Conservation (phyloP, 2,329 filamentous ascomycete genomes). For the Neofusicoccum ribis region DNA sequence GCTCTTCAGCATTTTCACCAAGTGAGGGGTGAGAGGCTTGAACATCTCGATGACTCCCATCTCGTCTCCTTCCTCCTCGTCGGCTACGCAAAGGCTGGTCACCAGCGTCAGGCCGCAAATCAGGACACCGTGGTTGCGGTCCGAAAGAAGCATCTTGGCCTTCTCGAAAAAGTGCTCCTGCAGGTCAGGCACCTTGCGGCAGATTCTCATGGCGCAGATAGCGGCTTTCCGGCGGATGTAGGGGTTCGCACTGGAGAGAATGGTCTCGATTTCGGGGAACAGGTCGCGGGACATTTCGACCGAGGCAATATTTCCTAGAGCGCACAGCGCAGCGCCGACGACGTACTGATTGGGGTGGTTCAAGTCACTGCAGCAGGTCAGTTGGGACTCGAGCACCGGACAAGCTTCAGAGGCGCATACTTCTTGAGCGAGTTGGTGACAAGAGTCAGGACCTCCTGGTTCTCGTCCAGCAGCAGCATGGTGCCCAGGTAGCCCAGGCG, state of each 20-base stretch:
- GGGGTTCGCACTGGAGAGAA: slow-evolving; percentile 92
- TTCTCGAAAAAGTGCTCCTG: slow-evolving; percentile 98
- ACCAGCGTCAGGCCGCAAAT: slow-evolving; percentile 90
- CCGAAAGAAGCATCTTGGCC: slow-evolving; percentile 80
- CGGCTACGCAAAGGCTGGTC: slow-evolving; percentile 88
- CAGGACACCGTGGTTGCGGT: slow-evolving; percentile 93
- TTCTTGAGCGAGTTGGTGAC: slow-evolving; percentile 98
- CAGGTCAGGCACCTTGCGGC: slow-evolving; percentile 93
- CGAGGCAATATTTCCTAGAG: slow-evolving; percentile 95
- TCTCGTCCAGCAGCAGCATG: slow-evolving; percentile 94
- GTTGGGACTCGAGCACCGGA: slow-evolving; percentile 21
- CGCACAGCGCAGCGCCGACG: slow-evolving; percentile 92
- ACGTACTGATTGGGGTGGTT: slow-evolving; percentile 98
- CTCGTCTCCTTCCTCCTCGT: slow-evolving; percentile 89
- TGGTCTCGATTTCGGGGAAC: slow-evolving; percentile 91
- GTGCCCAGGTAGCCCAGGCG: slow-evolving; percentile 92
- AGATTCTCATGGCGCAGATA: slow-evolving; percentile 98
- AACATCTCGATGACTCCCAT: slow-evolving; percentile 89
- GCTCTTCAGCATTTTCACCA: slow-evolving; percentile 89
- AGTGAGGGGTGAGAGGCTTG: slow-evolving; percentile 75
- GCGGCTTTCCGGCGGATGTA: slow-evolving; percentile 97
- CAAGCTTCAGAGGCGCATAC: slow-evolving; percentile 50
- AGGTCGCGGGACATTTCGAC: slow-evolving; percentile 98
- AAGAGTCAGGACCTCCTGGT: slow-evolving; percentile 94
- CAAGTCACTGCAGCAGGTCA: slow-evolving; percentile 67